Evolutionary conservation across 1,284 basidiomycete genomes (phyloP), one percentile per base, ranked within the genome.

Genomic region (Gomphus bonarii): DNA sequence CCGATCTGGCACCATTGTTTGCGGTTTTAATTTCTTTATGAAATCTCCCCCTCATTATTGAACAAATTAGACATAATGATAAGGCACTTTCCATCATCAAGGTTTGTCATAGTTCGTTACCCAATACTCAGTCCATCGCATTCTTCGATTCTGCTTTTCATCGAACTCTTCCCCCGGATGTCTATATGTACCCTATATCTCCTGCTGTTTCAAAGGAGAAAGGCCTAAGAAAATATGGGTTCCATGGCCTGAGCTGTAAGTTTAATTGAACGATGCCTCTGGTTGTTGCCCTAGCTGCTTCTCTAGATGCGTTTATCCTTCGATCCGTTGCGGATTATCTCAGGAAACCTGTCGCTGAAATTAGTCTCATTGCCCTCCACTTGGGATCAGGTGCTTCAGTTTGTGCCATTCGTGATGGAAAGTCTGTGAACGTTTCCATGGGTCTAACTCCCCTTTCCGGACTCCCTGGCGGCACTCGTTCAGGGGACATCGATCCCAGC

Each of bases 101-200:
- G 62, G 73, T 80, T 1, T 86, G 82, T 64, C 74, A 88, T 14
- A 69, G 78, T 6, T 73, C 73, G 0, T 73, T 94, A 5, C 86
- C 88, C 0, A 67, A 79, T 16, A 74, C 84, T 3, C 73, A 71
- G 40, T 84, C 82, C 0, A 77, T 87, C 57, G 84, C 84, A 0
- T 87, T 81, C 65, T 95, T 94, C 67, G 91, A 94, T 68, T 91
- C 90, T 0, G 76, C 88, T 5, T 94, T 94, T 71, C 92, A 95
- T 66, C 76, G 76, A 48, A 79, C 85, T 8, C 79, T 94, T 14
- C 87, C 88, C 0, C 65, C 71, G 5, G 82, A 89, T 63, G 81
- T 91, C 55, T 80, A 85, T 53, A 86, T 80, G 50, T 93, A 91
- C 66, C 80, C 90, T 0, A 84, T 94, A 54, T 75, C 87, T 56